phyloP scores from a whole-genome alignment of 306 rosid species.

The Vicia sativa region DNA sequence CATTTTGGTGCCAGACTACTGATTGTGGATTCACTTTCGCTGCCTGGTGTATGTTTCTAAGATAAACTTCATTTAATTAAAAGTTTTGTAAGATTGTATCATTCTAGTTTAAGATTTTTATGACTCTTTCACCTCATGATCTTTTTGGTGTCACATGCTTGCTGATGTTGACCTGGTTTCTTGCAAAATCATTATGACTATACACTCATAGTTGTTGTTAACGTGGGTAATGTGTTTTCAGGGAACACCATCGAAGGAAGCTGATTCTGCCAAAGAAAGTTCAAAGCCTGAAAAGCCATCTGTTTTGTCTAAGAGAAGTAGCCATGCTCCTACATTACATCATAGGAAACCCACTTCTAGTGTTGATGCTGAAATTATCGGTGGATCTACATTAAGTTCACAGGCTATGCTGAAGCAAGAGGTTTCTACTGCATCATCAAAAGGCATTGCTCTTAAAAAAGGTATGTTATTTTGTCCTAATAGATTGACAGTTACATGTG shows the following conservation, averaged over 20 bases:
- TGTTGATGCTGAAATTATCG: conserved; percentile 87
- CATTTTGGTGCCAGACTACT: conserved; percentile 81
- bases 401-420: conserved; percentile 85
- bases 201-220: conserved; percentile 16
- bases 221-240: conserved; percentile 38
- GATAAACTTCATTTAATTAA: conserved; percentile 10
- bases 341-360: conserved; percentile 84
- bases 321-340: conserved; percentile 51
- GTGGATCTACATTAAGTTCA: conserved; percentile 78
- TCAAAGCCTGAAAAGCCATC: conserved; percentile 59
- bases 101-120: not conserved
- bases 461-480: conserved; percentile 46
- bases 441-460: conserved; percentile 63
- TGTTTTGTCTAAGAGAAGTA: conserved; percentile 59
- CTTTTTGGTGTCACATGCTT: not conserved
- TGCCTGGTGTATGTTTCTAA: conserved; percentile 80
- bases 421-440: conserved; percentile 88
- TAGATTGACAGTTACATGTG: conserved; percentile 21
- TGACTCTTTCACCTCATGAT: not conserved
- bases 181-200: not conserved
- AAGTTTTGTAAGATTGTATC: conserved; percentile 16
- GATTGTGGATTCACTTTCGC: conserved; percentile 78
- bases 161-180: conserved; percentile 12
- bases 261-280: conserved; percentile 68
- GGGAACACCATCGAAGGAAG: conserved; percentile 63